Base-by-base conservation (phyloP, 129 eudicot species). In the Rutidosis leptorrhynchoides region DNA sequence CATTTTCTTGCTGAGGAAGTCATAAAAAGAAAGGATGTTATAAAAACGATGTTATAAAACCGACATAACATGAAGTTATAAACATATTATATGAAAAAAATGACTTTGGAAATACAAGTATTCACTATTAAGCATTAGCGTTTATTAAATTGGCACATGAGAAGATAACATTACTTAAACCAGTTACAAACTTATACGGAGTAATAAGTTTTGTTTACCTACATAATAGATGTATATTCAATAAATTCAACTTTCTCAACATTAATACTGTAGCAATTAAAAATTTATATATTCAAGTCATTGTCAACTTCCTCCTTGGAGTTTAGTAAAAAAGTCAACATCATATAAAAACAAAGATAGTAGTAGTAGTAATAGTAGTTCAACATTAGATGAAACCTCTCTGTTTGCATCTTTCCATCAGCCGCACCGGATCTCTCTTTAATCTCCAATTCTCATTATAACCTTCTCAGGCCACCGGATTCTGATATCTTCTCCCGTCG, bases 381-480 rank as follows among this genome's bases (percentile, higher is more conserved):
- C 30, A 24, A 37, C 40, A 57, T 16, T 42, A 51, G 54, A 35
- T 25, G 77, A 63, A 72, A 52, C 64, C 64, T 40, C 46, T 40
- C 5, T 30, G 1, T 40, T 40, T 40, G 46, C n/a, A 40, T 54
- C 65, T 46, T 59, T 23, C 62, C 45, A 74, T 74, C 73, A 74
- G 78, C 79, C 79, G 79, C 79, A 67, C 54, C 74, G 74, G 74
- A 74, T 74, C 79, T 67, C 69, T 74, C 37, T 54, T 19, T 64
- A 27, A 14, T 10, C 24, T 54, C 58, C 3, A 20, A 26, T 65
- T 42, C 66, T 56, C 60, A 20, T 15, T 29, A 5, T 56, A 20
- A 17, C 22, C 22, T 59, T 70, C 49, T 71, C 61, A 65, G 57
- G 43, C 30, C 35, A 21, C 33, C 61, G 63, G 72, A 54, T 53